These are phyloP conservation scores for Metarhizium rileyi DNA, from an alignment of 2,329 filamentous ascomycete genomes.

Conservation along the genomic window DNA sequence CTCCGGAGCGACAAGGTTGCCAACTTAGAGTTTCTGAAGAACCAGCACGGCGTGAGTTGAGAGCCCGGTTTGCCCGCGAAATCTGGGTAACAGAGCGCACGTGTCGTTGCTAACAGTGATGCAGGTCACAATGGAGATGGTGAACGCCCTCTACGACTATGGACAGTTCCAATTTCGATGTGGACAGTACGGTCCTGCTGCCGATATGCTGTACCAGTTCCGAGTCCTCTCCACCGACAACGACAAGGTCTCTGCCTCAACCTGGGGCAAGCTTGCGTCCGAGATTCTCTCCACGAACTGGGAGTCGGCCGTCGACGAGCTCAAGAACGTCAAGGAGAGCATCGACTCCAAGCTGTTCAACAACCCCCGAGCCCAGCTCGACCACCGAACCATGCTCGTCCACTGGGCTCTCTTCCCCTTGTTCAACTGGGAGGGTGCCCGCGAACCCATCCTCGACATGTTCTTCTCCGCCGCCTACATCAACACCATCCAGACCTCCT, in stretches of 20 bases:
- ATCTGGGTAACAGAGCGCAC: too few species aligned
- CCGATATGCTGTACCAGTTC: slow-evolving; percentile 94
- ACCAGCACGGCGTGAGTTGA: slow-evolving; percentile 72
- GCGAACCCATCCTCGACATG: slow-evolving; percentile 85
- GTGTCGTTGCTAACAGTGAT: slow-evolving; percentile 1
- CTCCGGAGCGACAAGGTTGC: slow-evolving; percentile 94
- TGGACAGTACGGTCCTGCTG: slow-evolving; percentile 82
- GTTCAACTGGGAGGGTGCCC: slow-evolving; percentile 91
- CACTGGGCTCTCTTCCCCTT: slow-evolving; percentile 99
- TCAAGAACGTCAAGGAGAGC: slow-evolving; percentile 79
- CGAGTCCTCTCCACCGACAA: slow-evolving; percentile 96
- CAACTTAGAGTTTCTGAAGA: slow-evolving; percentile 97
- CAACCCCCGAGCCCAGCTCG: slow-evolving; percentile 90
- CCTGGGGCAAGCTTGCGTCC: slow-evolving; percentile 94
- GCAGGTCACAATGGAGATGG: slow-evolving; percentile 84
- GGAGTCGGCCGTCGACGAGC: slow-evolving; percentile 86
- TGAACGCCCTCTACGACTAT: slow-evolving; percentile 90
- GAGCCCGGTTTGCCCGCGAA: background rate
- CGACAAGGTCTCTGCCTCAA: slow-evolving; percentile 91
- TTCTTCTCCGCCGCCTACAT: slow-evolving; percentile 97
- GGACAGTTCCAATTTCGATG: slow-evolving; percentile 98
- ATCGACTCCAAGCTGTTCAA: slow-evolving; percentile 95
- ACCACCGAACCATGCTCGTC: slow-evolving; percentile 92
- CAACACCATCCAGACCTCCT: slow-evolving; percentile 98
- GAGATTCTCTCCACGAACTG: slow-evolving; percentile 94